Evolutionary conservation across 495 filamentous ascomycete genomes (phyloP), one percentile per base, ranked within the genome.

Genomic region (Hyaloscypha variabilis): DNA sequence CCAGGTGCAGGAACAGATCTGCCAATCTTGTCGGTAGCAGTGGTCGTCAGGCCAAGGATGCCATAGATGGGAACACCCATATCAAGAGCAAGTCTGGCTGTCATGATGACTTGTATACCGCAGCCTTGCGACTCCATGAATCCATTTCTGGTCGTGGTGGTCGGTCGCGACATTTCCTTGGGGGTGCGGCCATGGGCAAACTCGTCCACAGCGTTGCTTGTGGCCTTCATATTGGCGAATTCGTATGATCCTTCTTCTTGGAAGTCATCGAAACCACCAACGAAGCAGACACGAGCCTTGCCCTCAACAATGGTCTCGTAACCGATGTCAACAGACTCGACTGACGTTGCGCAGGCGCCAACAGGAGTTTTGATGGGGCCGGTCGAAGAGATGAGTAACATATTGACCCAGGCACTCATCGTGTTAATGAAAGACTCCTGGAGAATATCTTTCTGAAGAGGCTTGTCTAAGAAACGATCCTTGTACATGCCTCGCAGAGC

Each of bases 391-490:
- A 99, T 77, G 51, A 99, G 81, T 73, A 99, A 78, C 95, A 99
- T 98, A 82, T 99, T 99, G 60, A 98, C 94, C 95, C 95, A 99
- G 6, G 95, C 95, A 66, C 91, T 88, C 95, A 99, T 99, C 26
- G 95, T 98, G 79, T 99, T 99, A 83, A 99, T 98, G 85, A 99
- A 99, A 4, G 95, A 98, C 77, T 99, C 95, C 74, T 99, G 95
- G 39, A 99, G 83, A 70, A 99, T 97, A 75, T 99, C 95, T 79
- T 98, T 99, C 77, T 99, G 95, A 24, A 98, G 83, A n/a, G 95
- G 95, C 79, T 93, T 95, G 80, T 99, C 95, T 59, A 97, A 81
- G 86, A 87, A 98, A 56, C 95, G 90, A 74, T 97, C 96, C 80
- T 94, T 96, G 82, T 98, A 97, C 95, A 99, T 98, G 64, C 94